phyloP scores from a whole-genome alignment of 495 filamentous ascomycete genomes.

The Penicillium herquei region DNA sequence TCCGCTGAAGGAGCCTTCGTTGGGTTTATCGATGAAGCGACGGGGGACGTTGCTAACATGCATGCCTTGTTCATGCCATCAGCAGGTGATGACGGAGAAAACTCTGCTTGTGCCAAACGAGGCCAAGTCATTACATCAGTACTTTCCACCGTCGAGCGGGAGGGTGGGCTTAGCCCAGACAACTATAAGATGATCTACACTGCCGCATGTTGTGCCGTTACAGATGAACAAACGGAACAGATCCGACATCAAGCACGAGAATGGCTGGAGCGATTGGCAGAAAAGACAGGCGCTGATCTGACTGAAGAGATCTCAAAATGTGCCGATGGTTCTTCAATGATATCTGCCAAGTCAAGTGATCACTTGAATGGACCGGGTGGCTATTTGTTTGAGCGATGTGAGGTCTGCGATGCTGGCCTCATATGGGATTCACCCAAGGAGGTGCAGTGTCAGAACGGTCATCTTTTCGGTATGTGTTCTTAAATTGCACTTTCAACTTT shows the following conservation, averaged over 20 bases:
- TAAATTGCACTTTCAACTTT: not conserved
- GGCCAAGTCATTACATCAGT: conserved; percentile 30
- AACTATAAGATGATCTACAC: conserved; percentile 36
- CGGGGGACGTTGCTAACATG: not conserved
- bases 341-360: conserved; percentile 26
- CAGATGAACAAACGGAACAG: conserved; percentile 23
- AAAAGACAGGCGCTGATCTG: conserved; percentile 27
- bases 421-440: conserved; percentile 34
- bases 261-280: conserved; percentile 29
- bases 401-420: conserved; percentile 46
- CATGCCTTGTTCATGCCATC: conserved; percentile 13
- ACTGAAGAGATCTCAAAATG: conserved; percentile 35
- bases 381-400: conserved; percentile 43
- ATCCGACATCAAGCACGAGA: conserved; percentile 27
- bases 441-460: conserved; percentile 46
- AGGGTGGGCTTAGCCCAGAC: conserved; percentile 12
- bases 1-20: conserved; percentile 39
- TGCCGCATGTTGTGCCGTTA: conserved; percentile 38
- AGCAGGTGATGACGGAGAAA: conserved; percentile 1
- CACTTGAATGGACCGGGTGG: conserved; percentile 22
- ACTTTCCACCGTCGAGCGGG: conserved; percentile 18
- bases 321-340: conserved; percentile 3
- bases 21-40: conserved; percentile 28
- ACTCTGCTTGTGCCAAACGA: conserved; percentile 17
- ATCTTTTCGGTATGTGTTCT: conserved; percentile 44